Base-by-base conservation (phyloP, 805 yeast genomes). In the Yarrowia phangngaensis region DNA sequence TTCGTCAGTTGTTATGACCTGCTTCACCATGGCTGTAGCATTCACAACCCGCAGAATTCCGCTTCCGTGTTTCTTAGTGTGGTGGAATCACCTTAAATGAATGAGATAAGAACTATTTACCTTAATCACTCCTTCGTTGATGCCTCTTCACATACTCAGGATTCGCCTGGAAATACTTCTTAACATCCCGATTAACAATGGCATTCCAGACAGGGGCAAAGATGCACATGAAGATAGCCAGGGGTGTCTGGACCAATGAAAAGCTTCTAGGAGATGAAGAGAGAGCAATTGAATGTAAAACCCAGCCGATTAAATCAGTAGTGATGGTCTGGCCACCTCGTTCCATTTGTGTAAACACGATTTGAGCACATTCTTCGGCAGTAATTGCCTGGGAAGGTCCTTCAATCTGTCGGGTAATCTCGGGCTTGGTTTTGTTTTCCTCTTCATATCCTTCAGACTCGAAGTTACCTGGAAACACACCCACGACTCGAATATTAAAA, bases 381-480 rank as follows among this genome's bases (percentile, higher is more conserved):
- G 79, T 58, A 7, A 86, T 80, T 1, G 96, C 79, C 4, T 59
- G 63, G 4, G 94, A 82, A 1, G 94, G 73, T 1, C 97, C 98
- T 64, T 92, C 98, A 24, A 92, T 86, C 23, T 65, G 66, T 55
- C 72, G 76, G 1, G 97, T 88, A 51, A 92, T 85, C 8, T 71
- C 75, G 0, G 98, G 97, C 62, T 92, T 92, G 2, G 94, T 82
- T 50, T 67, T 65, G 61, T 89, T 82, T 64, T 92, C 99, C 52
- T 79, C 79, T 3, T 67, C 75, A 60, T 65, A 92, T 0, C 98
- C 99, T 63, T 89, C 97, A 54, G 94, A 81, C 38, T 72, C 76
- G 64, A 90, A 88, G 61, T 87, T 88, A 0, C 98, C 98, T 0
- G 97, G 95, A 58, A 78, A 81, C 0, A 87, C 78, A 52, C 86